Percentiles rank a stretch among this genome's conserved stretches.
Conservation (phyloP, 495 filamentous ascomycete species). For the Cercophora scortea region DNA sequence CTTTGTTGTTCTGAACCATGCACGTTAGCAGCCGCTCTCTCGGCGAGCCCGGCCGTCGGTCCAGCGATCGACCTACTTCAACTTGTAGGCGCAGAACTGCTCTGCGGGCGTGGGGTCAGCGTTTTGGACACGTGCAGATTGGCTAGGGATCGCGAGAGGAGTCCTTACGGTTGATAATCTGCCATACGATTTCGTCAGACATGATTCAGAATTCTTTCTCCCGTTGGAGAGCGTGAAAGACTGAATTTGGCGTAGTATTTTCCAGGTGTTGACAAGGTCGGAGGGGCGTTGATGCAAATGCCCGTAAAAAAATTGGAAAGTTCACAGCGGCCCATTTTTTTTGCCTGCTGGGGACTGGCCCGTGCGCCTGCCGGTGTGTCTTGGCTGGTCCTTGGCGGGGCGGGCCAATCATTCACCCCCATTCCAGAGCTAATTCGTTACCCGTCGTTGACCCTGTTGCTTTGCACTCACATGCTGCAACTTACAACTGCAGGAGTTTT, state of each 20-base stretch:
- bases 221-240: neutral
- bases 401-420: no score
- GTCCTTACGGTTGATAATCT: slow-evolving; percentile 28
- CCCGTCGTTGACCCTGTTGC: no score
- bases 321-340: neutral
- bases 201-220: slow-evolving; percentile 3
- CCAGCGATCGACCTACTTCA: slow-evolving; percentile 56
- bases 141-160: neutral
- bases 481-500: no score
- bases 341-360: neutral
- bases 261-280: neutral
- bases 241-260: neutral
- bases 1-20: slow-evolving; percentile 64
- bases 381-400: no score
- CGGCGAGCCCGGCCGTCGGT: neutral
- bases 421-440: no score
- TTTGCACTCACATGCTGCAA: no score
- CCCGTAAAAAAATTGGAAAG: neutral
- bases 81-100: slow-evolving; percentile 93
- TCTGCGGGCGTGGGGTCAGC: slow-evolving; percentile 25
- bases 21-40: slow-evolving; percentile 24
- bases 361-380: no score
- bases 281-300: neutral
- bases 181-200: slow-evolving; percentile 96
- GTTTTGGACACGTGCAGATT: slow-evolving; percentile 1